Percentiles rank a stretch among this genome's conserved stretches.
Evolutionary conservation across 805 yeast genomes (phyloP).

Genomic region (Maudiozyma saulgeensis): DNA sequence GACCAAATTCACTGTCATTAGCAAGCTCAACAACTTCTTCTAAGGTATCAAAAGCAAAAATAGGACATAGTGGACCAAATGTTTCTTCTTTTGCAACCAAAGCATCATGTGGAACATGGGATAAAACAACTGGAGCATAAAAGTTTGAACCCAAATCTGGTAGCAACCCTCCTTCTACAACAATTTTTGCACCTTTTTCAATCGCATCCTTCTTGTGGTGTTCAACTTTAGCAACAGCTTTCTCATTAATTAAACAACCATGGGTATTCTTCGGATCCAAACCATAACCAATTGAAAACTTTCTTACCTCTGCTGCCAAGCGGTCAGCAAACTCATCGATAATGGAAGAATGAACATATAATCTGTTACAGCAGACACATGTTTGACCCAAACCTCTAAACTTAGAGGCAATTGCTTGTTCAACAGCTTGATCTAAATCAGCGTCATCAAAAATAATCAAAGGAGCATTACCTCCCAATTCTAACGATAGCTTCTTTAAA

Average conservation of each 20-base stretch:
- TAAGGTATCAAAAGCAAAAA: constrained; percentile 42
- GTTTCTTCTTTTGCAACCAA: constrained; percentile 48
- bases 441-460: constrained; percentile 54
- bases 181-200: constrained; percentile 43
- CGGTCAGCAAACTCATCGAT: constrained; percentile 39
- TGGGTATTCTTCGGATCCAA: constrained; percentile 43
- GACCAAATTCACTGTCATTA: constrained; percentile 47
- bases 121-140: constrained; percentile 46
- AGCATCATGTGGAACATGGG: constrained; percentile 43
- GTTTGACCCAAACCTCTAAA: constrained; percentile 58
- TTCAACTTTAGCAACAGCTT: constrained; percentile 44
- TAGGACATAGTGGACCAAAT: constrained; percentile 56
- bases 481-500: constrained; percentile 51
- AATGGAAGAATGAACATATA: constrained; percentile 45
- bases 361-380: constrained; percentile 54
- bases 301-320: constrained; percentile 36
- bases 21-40: constrained; percentile 47
- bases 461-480: constrained; percentile 63
- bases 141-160: constrained; percentile 42
- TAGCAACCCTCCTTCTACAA: constrained; percentile 44
- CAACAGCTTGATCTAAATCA: constrained; percentile 46
- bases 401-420: constrained; percentile 43
- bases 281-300: constrained; percentile 49
- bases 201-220: constrained; percentile 47
- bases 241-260: constrained; percentile 46